Base-by-base conservation (phyloP, 768 basidiomycete genomes). In the Boletus reticuloceps region DNA sequence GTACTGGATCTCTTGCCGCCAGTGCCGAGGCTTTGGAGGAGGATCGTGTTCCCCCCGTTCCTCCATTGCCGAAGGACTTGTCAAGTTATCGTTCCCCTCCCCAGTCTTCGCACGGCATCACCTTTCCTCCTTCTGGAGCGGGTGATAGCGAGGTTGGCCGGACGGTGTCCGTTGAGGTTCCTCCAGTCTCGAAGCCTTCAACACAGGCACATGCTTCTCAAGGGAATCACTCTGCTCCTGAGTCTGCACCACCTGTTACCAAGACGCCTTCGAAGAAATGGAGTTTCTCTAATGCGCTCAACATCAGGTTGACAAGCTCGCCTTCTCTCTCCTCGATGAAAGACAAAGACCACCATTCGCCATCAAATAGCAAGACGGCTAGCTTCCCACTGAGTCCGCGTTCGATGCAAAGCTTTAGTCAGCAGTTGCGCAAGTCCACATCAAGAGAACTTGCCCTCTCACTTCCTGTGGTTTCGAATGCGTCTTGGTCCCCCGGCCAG, bases 251-350 rank as follows among this genome's bases (percentile, higher is more conserved):
- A 39, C 65, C 74, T 16, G 74, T 79, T 41, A 75, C 79, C 49
- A 90, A 89, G 74, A 89, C 89, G 4, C 91, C 92, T 34, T 91
- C 89, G n/a, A 94, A 94, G 81, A 95, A 95, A 72, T 95, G 93
- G 93, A 94, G 92, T 68, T 89, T 95, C 69, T 89, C 90, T n/a
- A 88, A 81, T 58, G 90, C 89, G 22, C 74, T 94, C 5, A 91
- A 89, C 60, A 80, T 89, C 69, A 90, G 82, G 66, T 71, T 91
- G 48, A 80, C 85, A 14, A 80, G 80, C 54, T 86, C 84, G 27
- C 84, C 87, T 47, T 85, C 85, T 19, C 78, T 77, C 17, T 77
- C 80, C 40, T 82, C 84, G 2, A 72, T 76, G 69, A 77, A 69
- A 61, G 78, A 80, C 53, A 77, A 72, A 61, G 77, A 78, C 6